Conservation (phyloP, 257 asterid genomes). For the Cruciata laevipes region DNA sequence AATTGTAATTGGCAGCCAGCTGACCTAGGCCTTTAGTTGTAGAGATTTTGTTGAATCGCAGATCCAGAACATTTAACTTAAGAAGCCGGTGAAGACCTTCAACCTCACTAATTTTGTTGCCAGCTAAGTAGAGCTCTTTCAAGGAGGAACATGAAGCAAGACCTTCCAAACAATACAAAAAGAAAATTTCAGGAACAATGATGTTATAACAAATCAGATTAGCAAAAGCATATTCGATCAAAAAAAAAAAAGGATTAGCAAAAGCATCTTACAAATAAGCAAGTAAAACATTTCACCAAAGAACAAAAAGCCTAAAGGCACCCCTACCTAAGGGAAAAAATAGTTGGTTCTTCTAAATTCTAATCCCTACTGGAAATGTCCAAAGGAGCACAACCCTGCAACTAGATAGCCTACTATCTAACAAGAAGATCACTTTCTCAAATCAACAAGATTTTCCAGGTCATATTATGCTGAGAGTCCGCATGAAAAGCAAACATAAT, state of each 20-base stretch:
- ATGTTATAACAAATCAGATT: not conserved
- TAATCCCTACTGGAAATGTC: not conserved
- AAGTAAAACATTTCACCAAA: not conserved
- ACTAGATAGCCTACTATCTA: not conserved
- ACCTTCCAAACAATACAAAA: constrained; percentile 38
- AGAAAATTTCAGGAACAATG: constrained; percentile 5
- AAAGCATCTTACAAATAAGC: not conserved
- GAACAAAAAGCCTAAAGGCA: not conserved
- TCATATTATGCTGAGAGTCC: not conserved
- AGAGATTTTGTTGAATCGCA: constrained; percentile 92
- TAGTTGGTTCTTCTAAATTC: not conserved
- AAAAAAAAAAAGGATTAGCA: too few species aligned
- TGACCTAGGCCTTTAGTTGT: constrained; percentile 87
- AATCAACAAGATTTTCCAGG: not conserved
- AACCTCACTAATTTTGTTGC: constrained; percentile 94
- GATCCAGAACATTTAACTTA: constrained; percentile 67
- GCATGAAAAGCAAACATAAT: not conserved
- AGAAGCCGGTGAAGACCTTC: constrained; percentile 99
- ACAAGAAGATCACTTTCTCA: not conserved
- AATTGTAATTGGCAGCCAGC: constrained; percentile 89
- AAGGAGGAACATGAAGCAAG: constrained; percentile 85
- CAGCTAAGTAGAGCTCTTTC: constrained; percentile 85
- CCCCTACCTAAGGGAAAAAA: not conserved
- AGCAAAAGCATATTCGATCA: not conserved
- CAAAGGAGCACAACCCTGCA: not conserved